Percentiles rank a stretch among this genome's conserved stretches.
Conservation (phyloP, 345 rosid species). For the Hypericum perforatum region DNA sequence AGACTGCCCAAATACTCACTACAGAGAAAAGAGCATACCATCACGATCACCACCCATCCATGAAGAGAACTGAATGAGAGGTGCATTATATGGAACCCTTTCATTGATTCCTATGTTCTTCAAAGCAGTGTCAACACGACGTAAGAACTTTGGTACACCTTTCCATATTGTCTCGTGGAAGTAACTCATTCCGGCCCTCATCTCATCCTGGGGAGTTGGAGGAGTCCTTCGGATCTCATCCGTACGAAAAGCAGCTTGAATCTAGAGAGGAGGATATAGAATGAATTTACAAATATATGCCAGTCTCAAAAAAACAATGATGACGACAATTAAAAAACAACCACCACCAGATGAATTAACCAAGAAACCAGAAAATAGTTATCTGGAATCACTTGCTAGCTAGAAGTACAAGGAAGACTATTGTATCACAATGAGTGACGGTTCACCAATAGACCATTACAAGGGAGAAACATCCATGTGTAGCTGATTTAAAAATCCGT, state of each 20-base stretch:
- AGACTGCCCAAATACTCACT: neutral
- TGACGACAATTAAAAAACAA: no score
- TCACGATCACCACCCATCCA: constrained; percentile 99
- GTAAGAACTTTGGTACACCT: constrained; percentile 96
- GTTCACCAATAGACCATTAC: no score
- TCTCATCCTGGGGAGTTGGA: constrained; percentile 98
- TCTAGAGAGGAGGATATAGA: constrained; percentile 22
- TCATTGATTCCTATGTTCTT: constrained; percentile 90
- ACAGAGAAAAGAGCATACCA: constrained; percentile 37
- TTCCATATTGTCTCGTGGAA: constrained; percentile 99
- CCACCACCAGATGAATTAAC: no score
- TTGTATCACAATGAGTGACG: no score
- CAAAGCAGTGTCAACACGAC: constrained; percentile 95
- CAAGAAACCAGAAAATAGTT: no score
- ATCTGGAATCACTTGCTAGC: no score
- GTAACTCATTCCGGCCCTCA: constrained; percentile 99
- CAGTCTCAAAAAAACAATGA: no score
- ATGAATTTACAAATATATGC: neutral
- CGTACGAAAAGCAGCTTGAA: constrained; percentile 99
- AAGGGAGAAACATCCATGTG: no score
- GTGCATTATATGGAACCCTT: constrained; percentile 95
- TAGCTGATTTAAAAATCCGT: no score
- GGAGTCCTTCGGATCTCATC: constrained; percentile 98
- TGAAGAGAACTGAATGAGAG: constrained; percentile 94
- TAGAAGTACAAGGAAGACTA: no score